These are phyloP conservation scores for Rhododendron molle DNA, from an alignment of 148 eudicot species.

Conservation along the genomic window DNA sequence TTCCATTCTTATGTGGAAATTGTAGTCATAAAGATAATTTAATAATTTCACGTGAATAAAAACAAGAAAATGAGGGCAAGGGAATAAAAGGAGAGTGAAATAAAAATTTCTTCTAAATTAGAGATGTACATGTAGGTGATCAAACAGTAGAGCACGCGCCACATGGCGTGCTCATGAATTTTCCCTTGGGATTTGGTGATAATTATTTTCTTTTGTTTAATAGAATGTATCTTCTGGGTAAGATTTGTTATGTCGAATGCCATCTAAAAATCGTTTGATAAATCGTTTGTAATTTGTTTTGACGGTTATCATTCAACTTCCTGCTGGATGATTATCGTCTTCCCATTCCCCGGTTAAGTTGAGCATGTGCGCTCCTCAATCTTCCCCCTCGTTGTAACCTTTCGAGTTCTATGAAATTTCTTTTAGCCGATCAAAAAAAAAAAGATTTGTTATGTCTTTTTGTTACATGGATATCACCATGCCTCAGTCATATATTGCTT, in stretches of 20 bases:
- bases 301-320: no score
- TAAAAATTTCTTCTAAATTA: background rate
- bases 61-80: background rate
- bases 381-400: no score
- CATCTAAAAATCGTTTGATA: no score
- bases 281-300: no score
- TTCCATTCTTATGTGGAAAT: background rate
- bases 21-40: background rate
- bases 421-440: no score
- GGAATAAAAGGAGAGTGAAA: background rate
- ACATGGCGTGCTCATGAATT: background rate
- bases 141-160: background rate
- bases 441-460: background rate
- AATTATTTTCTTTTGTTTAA: background rate
- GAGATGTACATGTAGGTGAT: background rate
- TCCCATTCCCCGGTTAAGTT: no score
- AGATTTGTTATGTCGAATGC: background rate
- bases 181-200: background rate
- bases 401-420: no score
- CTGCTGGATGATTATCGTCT: no score
- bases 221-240: constrained; percentile 4
- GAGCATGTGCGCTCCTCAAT: no score
- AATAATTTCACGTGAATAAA: background rate
- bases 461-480: background rate
- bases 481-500: background rate